A percentile compares a stretch with the other conserved stretches of the same genome.
Evolutionary conservation across 768 basidiomycete genomes (phyloP).

Genomic region (Tricholoma sp.): DNA sequence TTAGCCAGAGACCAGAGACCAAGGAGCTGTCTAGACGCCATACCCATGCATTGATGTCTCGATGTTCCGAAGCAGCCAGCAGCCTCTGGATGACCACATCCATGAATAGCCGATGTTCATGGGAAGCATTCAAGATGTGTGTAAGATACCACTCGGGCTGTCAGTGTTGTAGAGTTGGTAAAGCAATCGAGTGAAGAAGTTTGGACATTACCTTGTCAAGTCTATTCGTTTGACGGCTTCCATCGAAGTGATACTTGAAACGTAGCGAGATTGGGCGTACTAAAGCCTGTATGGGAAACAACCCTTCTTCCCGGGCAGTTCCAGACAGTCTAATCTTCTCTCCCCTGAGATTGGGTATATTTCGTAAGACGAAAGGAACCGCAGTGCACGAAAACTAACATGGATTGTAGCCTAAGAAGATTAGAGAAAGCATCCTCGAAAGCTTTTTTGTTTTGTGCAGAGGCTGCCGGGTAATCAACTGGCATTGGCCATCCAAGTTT

Average conservation of each 20-base stretch:
- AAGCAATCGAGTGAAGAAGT: neutral
- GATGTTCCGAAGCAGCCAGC: constrained; percentile 57
- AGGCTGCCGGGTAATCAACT: constrained; percentile 55
- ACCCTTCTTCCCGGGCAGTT: constrained; percentile 40
- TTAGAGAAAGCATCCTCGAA: constrained; percentile 82
- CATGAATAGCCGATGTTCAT: constrained; percentile 83
- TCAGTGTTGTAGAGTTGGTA: neutral
- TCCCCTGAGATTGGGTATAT: constrained; percentile 35
- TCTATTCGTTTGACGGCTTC: constrained; percentile 80
- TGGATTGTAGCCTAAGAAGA: constrained; percentile 67
- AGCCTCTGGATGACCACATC: constrained; percentile 68
- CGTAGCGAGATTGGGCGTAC: constrained; percentile 78
- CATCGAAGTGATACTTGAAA: constrained; percentile 95
- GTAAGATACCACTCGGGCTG: constrained; percentile 98
- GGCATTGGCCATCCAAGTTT: constrained; percentile 80
- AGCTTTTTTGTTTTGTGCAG: constrained; percentile 43
- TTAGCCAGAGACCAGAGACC: constrained; percentile 1
- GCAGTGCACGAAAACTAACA: constrained; percentile 46
- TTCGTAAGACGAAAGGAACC: neutral
- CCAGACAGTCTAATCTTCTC: constrained; percentile 35
- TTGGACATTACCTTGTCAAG: constrained; percentile 70
- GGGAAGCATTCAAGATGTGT: constrained; percentile 80
- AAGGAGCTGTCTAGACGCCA: constrained; percentile 14
- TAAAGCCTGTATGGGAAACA: constrained; percentile 84
- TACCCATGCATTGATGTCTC: constrained; percentile 73